Conservation (phyloP, 306 rosid species). For the Malus sieversii region DNA sequence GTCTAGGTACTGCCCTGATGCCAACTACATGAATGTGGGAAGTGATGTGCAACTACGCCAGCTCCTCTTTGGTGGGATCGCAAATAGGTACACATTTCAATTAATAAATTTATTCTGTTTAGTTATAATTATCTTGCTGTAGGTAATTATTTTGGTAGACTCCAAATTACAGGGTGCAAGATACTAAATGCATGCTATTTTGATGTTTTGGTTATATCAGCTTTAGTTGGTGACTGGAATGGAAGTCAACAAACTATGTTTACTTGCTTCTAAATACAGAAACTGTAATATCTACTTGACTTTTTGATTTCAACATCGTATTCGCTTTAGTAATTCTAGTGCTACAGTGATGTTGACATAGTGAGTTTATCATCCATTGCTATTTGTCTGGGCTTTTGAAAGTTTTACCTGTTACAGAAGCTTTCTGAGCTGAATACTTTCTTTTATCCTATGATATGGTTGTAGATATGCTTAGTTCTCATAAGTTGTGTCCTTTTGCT, state of each 20-base stretch:
- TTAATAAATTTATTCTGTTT: constrained; percentile 1
- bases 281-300: neutral
- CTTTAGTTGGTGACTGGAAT: neutral
- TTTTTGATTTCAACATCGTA: neutral
- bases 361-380: neutral
- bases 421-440: neutral
- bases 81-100: constrained; percentile 51
- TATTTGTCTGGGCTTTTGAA: neutral
- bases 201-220: neutral
- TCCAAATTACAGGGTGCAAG: neutral
- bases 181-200: neutral
- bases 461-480: neutral
- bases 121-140: neutral
- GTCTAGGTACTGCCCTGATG: constrained; percentile 67
- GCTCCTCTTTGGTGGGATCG: constrained; percentile 78
- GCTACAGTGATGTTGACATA: neutral
- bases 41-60: constrained; percentile 86
- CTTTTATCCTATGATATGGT: neutral
- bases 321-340: neutral
- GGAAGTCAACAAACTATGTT: neutral
- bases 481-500: neutral
- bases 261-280: neutral
- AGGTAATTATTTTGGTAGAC: neutral
- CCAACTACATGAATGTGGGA: constrained; percentile 88
- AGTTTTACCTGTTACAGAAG: neutral